Evolutionary conservation across 108 stramenopile genomes (phyloP).

Genomic region (Bacterosira constricta): DNA sequence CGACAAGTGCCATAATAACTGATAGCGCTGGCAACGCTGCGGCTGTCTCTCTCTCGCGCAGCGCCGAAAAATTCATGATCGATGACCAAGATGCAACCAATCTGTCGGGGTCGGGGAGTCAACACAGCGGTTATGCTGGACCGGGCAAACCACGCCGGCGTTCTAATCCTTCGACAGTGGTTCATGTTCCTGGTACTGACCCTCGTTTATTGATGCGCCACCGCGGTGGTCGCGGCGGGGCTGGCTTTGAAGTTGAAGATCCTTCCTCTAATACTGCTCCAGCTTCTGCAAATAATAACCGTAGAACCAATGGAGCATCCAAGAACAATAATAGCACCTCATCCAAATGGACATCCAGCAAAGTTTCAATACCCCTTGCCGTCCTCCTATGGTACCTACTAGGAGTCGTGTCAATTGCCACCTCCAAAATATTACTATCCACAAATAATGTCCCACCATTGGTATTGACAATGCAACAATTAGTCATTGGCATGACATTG

Average conservation of each 20-base stretch:
- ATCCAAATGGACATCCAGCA: neutral
- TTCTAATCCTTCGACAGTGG: constrained; percentile 6
- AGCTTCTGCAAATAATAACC: neutral
- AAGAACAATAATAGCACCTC: neutral
- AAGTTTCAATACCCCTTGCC: constrained; percentile 41
- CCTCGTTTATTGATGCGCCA: neutral
- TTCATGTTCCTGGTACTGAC: neutral
- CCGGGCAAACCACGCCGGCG: constrained; percentile 23
- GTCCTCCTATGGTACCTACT: constrained; percentile 77
- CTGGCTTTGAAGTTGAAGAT: too few species aligned
- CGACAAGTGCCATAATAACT: too few species aligned
- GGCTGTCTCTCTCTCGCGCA: too few species aligned
- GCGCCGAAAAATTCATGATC: too few species aligned
- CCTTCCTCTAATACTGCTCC: neutral
- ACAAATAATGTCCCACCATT: constrained; percentile 49
- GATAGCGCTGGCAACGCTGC: too few species aligned
- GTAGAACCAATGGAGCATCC: neutral
- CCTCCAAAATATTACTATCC: constrained; percentile 69
- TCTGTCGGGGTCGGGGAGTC: too few species aligned
- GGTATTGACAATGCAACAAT: constrained; percentile 61
- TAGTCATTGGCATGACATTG: constrained; percentile 46
- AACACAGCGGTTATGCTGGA: too few species aligned
- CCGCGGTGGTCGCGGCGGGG: too few species aligned
- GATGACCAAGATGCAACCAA: too few species aligned
- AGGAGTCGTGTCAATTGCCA: constrained; percentile 77